Evolutionary conservation across 1,139 yeast species (phyloP), one percentile per base, ranked within the genome.

Genomic region (Pichia norvegensis): DNA sequence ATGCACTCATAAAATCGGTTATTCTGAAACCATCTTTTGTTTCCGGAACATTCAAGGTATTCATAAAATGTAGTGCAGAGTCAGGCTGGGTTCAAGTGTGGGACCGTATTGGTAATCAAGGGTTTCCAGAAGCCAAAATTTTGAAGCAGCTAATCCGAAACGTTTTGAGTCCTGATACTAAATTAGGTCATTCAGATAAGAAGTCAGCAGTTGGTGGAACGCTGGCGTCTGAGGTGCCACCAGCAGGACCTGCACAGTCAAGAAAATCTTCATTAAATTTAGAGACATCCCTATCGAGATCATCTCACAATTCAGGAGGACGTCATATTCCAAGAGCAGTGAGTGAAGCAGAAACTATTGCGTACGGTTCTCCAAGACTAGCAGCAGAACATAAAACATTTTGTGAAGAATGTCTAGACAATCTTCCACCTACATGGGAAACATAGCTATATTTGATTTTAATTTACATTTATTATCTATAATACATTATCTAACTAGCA

Each of bases 81-180:
- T 51, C 52, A 2, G 54, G 52, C 1, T 58, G 62, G 61, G 48
- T 59, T 1, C 49, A 63, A 3, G 52, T 79, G 4, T 79, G 85
- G 85, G 84, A 79, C 52, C 66, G 85, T 17, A 68, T 63, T 29
- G 53, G 48, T 8, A 64, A 72, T 29, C 75, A 72, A n/a, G 84
- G 85, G 22, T 79, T 79, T 59, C 84, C 82, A 5, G 84, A 79
- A 53, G 73, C 81, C 16, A 80, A 80, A 55, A 69, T 70, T 14
- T 61, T 80, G 47, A 79, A 80, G 60, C 79, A 76, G 51, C 62
- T 66, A 39, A 74, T 79, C 7, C 59, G 81, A 42, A 73, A 76
- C 48, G 54, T 62, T 2, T 61, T 76, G n/a, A 68, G 66, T 40
- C 82, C 82, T 0, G 64, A 57, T 0, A 60, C 67, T 19, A 55